Evolutionary conservation across 768 basidiomycete species (phyloP), one percentile per base, ranked within the genome.

Genomic region (Suillus discolor): DNA sequence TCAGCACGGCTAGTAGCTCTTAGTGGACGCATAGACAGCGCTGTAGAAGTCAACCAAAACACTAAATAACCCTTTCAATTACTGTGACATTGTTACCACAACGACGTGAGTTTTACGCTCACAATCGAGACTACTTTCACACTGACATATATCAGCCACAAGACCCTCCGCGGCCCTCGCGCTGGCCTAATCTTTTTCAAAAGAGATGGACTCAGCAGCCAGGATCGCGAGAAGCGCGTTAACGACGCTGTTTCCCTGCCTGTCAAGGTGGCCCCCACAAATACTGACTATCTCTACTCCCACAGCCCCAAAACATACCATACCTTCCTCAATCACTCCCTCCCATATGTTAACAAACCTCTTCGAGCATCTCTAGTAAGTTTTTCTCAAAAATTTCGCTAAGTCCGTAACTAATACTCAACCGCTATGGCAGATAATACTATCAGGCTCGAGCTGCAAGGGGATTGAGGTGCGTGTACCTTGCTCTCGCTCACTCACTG

Each of bases 251-350:
- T 99, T 69, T 99, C 89, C 97, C 97, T 65, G 97, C 97, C 42
- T 99, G 97, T 86, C 97, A 99, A 81, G 97, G 97, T 79, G 97
- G 97, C 59, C 97, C 97, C 53, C 97, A 99, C 84, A 99, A 99
- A 44, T 64, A 39, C 57, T 67, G 59, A 72, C 4, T 28, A 53
- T 31, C 16, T 60, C 65, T 18, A 66, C 63, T 34, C 51, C 68
- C 25, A 67, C 73, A 91, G 90, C 89, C 90, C 54, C 73, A 83
- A 6, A 87, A 81, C 67, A 73, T 88, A 20, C 86, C 88, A 3
- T 82, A 86, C 45, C 91, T 88, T 74, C 90, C 92, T 1, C 74
- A 85, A 47, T 79, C 78, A 11, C 81, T 93, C 7, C 92, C 92
- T 2, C 85, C 91, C 2, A 87, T 92, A 20, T 85, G 87, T 45